Evolutionary conservation across 768 basidiomycete genomes (phyloP).

Genomic region (Boletus edulis): DNA sequence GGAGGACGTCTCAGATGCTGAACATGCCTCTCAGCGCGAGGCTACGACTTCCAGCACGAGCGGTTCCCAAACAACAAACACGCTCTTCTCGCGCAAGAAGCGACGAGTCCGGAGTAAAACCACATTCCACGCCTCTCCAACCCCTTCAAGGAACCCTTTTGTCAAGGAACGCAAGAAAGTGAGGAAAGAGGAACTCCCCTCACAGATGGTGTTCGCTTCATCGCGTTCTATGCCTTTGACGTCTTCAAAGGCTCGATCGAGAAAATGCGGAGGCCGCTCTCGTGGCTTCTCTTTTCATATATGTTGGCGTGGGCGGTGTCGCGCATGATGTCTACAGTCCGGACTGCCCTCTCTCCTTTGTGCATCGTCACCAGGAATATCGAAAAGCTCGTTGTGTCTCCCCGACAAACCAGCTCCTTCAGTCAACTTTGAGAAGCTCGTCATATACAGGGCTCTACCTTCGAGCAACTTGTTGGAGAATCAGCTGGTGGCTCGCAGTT

Average conservation of each 20-base stretch:
- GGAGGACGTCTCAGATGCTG: slow-evolving; percentile 34
- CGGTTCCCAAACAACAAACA: slow-evolving; percentile 7
- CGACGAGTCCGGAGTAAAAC: slow-evolving; percentile 27
- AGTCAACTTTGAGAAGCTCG: slow-evolving; percentile 60
- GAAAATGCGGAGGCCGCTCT: slow-evolving; percentile 55
- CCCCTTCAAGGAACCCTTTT: slow-evolving; percentile 17
- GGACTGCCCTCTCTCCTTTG: slow-evolving; percentile 51
- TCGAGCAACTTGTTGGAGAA: slow-evolving; percentile 62
- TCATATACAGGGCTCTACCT: slow-evolving; percentile 58
- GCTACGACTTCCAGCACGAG: slow-evolving; percentile 1
- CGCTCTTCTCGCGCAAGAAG: slow-evolving; percentile 27
- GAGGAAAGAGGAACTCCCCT: slow-evolving; percentile 24
- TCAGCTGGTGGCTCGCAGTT: slow-evolving; percentile 57
- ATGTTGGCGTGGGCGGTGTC: slow-evolving; percentile 45
- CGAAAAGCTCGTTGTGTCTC: slow-evolving; percentile 44
- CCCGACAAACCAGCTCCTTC: slow-evolving; percentile 23
- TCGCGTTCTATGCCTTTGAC: slow-evolving; percentile 43
- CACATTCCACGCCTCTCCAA: slow-evolving; percentile 17
- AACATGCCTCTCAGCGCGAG: slow-evolving; percentile 10
- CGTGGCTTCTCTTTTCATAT: slow-evolving; percentile 49
- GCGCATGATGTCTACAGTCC: slow-evolving; percentile 42
- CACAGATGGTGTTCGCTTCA: slow-evolving; percentile 24
- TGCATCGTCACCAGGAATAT: slow-evolving; percentile 63
- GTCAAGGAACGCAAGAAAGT: slow-evolving; percentile 32
- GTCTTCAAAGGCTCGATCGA: slow-evolving; percentile 46